These are phyloP conservation scores for Apiotrichum veenhuisii DNA, from an alignment of 1,284 basidiomycete species.

Conservation along the genomic window DNA sequence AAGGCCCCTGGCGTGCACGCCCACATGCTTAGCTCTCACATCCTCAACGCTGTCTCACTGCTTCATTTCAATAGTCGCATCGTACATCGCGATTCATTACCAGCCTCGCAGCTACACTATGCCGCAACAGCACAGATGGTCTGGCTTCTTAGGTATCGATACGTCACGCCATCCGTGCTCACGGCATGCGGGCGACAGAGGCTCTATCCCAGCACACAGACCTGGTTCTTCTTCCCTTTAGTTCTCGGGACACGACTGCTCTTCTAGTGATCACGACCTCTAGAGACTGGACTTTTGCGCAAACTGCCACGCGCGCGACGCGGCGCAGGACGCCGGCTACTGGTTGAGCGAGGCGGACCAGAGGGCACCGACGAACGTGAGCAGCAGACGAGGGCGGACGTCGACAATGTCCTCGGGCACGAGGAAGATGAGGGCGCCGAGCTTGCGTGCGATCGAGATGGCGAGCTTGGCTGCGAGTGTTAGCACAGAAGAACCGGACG, in stretches of 20 bases:
- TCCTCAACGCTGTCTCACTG: no score
- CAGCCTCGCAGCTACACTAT: not conserved
- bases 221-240: no score
- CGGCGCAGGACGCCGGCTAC: constrained; percentile 15
- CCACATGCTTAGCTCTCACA: no score
- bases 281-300: no score
- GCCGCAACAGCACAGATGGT: not conserved
- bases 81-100: not conserved
- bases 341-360: constrained; percentile 40
- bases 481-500: not conserved
- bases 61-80: no score
- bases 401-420: constrained; percentile 94
- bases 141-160: not conserved
- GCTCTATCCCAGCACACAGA: no score
- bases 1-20: no score
- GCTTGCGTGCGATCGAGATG: constrained; percentile 95
- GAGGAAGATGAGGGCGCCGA: constrained; percentile 94
- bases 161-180: no score
- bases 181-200: no score
- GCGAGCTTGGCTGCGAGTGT: constrained; percentile 74
- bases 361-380: constrained; percentile 56
- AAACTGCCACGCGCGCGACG: no score
- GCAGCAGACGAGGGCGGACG: constrained; percentile 68
- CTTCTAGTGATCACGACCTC: no score
- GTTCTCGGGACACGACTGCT: no score